Conservation (phyloP, 441 rosid species). For the Erodium chrysanthum region DNA sequence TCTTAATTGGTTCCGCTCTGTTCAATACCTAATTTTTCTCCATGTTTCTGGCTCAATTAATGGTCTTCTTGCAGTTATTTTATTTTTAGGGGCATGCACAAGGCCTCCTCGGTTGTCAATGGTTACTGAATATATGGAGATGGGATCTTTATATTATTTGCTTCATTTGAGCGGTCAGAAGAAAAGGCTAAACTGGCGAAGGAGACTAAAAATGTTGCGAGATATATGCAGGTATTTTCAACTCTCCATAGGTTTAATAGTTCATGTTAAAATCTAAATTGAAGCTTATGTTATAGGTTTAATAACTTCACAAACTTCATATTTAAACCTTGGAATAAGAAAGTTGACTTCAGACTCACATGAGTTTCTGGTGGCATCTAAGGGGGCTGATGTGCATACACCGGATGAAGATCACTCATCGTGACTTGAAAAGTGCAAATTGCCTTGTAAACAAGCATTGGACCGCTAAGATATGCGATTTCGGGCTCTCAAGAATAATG, state of each 20-base stretch:
- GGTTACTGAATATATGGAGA: constrained; percentile 96
- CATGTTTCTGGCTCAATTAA: neutral
- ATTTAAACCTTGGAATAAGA: no score
- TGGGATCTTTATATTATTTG: constrained; percentile 79
- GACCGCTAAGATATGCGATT: constrained; percentile 84
- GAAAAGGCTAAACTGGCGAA: constrained; percentile 78
- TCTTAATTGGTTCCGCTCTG: neutral
- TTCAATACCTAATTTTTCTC: constrained; percentile 2
- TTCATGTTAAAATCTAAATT: no score
- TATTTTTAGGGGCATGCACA: constrained; percentile 94
- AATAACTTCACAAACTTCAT: no score
- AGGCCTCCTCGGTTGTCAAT: constrained; percentile 85
- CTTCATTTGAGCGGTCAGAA: constrained; percentile 86
- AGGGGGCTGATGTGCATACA: constrained; percentile 97
- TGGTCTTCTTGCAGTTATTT: constrained; percentile 56
- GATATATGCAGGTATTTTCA: constrained; percentile 83
- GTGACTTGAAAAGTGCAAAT: constrained; percentile 89
- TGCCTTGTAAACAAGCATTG: constrained; percentile 80
- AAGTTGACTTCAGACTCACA: no score
- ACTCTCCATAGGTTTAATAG: constrained; percentile 3
- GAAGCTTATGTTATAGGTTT: no score
- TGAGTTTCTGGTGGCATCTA: neutral
- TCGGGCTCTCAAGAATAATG: constrained; percentile 86
- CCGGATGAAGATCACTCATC: constrained; percentile 86
- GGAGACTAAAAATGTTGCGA: constrained; percentile 80